These are phyloP conservation scores for Haplosporangium sp. DNA, from an alignment of 371 early-diverging fungal species.

Conservation along the genomic window DNA sequence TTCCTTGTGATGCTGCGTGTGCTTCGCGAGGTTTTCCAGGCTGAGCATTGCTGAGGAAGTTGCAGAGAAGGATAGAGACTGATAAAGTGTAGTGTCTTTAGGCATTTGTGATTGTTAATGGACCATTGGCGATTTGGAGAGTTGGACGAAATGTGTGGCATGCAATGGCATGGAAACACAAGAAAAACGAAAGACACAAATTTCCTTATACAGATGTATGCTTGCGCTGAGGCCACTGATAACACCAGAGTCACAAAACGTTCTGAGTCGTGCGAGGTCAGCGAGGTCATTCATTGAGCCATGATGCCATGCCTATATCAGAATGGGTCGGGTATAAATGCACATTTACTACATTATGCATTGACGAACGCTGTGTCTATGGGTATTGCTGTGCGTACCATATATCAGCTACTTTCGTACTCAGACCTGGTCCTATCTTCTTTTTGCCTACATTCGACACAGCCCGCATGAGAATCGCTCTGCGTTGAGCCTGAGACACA, in stretches of 20 bases:
- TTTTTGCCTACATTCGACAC: conserved; percentile 57
- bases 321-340: background rate
- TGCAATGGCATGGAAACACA: background rate
- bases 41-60: conserved; percentile 10
- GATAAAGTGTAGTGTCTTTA: background rate
- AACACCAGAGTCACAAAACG: no score
- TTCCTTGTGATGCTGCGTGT: conserved; percentile 24
- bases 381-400: conserved; percentile 64
- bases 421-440: conserved; percentile 63
- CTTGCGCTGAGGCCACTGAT: background rate
- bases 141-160: background rate
- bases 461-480: conserved; percentile 48
- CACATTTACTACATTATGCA: background rate
- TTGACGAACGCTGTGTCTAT: background rate
- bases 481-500: conserved; percentile 16
- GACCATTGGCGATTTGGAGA: no score
- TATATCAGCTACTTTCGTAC: conserved; percentile 65
- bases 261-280: background rate
- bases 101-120: background rate
- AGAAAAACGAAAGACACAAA: background rate
- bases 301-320: background rate
- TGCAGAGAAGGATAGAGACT: background rate
- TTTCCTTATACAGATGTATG: background rate
- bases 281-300: background rate
- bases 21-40: conserved; percentile 25